Evolutionary conservation across 345 rosid species (phyloP).

Genomic region (Eucalyptus sp.): DNA sequence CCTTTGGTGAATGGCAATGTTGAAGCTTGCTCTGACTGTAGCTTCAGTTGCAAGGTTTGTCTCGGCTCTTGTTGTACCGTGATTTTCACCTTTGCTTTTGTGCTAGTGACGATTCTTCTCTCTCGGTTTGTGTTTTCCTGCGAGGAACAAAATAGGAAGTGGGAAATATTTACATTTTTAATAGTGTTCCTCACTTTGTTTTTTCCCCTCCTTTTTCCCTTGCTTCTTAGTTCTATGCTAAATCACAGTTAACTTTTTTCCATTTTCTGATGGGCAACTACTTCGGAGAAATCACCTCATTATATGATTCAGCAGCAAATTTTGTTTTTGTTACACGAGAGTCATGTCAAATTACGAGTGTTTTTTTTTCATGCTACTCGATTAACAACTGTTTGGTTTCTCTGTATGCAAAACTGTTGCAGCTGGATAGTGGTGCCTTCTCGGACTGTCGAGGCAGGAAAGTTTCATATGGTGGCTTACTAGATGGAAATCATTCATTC

Average conservation of each 20-base stretch:
- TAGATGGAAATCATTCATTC: slow-evolving; percentile 73
- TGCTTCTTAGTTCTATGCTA: background rate
- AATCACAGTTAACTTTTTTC: background rate
- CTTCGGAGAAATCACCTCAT: background rate
- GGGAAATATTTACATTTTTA: background rate
- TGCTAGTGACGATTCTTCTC: background rate
- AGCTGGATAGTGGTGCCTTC: slow-evolving; percentile 56
- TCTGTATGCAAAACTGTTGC: slow-evolving; percentile 8
- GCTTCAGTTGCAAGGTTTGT: slow-evolving; percentile 62
- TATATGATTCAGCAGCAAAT: background rate
- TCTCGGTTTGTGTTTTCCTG: background rate
- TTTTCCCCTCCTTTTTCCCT: background rate
- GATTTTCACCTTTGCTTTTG: background rate
- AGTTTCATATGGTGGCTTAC: slow-evolving; percentile 39
- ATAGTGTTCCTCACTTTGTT: background rate
- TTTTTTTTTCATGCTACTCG: background rate
- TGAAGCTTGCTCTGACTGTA: slow-evolving; percentile 41
- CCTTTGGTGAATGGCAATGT: slow-evolving; percentile 31
- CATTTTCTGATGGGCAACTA: background rate
- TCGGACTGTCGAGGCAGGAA: slow-evolving; percentile 42
- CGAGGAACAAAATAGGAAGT: background rate
- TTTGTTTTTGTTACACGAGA: background rate
- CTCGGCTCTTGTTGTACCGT: background rate
- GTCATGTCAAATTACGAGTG: background rate
- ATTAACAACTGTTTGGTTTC: background rate